Conservation (phyloP, 805 yeast species). For the Diddensiella caesifluorescens region DNA sequence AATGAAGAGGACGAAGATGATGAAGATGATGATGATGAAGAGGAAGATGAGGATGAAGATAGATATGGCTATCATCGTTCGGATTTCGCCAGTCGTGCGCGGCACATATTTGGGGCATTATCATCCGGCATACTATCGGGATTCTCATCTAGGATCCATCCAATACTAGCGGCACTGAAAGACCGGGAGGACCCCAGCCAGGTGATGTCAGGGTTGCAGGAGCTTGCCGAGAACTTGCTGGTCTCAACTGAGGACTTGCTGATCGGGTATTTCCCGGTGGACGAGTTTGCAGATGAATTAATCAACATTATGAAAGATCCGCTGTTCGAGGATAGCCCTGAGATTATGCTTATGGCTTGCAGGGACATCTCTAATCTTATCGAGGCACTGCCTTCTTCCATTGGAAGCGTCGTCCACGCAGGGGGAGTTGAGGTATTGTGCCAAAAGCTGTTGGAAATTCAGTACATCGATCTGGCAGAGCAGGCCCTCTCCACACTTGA, state of each 20-base stretch:
- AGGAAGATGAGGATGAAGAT: constrained; percentile 10
- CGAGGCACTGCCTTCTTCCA: constrained; percentile 65
- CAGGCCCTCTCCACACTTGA: constrained; percentile 62
- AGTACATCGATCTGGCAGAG: constrained; percentile 86
- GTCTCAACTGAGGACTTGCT: constrained; percentile 31
- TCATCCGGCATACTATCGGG: constrained; percentile 27
- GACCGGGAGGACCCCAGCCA: constrained; percentile 28
- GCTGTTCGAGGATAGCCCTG: constrained; percentile 55
- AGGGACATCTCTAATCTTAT: constrained; percentile 76
- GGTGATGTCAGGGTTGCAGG: constrained; percentile 31
- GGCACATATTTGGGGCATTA: constrained; percentile 20
- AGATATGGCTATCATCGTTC: constrained; percentile 1
- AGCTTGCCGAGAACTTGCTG: constrained; percentile 31
- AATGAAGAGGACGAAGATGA: constrained; percentile 5
- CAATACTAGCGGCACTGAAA: constrained; percentile 20
- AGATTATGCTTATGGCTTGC: constrained; percentile 77
- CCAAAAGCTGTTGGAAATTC: constrained; percentile 62
- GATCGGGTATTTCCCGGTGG: constrained; percentile 46
- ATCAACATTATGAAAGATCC: constrained; percentile 57
- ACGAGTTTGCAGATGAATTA: constrained; percentile 48
- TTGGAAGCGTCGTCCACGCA: constrained; percentile 54
- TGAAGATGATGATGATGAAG: constrained; percentile 16
- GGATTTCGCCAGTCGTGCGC: constrained; percentile 1
- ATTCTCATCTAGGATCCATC: constrained; percentile 25
- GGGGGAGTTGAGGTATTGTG: constrained; percentile 65